phyloP scores from a whole-genome alignment of 345 rosid genomes.

The Nephelium lappaceum region DNA sequence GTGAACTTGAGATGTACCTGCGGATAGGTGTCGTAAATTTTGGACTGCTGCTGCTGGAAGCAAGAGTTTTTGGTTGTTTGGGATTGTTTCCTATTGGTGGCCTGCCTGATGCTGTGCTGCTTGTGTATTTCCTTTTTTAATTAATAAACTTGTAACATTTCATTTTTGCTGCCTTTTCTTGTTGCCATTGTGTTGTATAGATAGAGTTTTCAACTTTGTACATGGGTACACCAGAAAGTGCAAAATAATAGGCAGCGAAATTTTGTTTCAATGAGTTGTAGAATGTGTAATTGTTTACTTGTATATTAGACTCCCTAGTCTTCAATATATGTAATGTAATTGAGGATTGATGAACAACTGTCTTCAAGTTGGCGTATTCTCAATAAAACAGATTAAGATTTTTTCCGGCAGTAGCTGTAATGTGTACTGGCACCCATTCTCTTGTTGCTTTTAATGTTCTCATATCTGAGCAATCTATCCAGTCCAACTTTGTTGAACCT shows the following conservation, averaged over 20 bases:
- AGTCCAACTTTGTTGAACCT: background rate
- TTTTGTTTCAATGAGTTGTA: background rate
- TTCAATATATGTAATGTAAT: background rate
- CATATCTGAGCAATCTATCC: background rate
- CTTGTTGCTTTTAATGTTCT: background rate
- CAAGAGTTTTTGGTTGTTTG: background rate
- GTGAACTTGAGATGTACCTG: slow-evolving; percentile 12
- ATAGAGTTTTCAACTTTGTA: background rate
- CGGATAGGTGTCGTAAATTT: slow-evolving; percentile 5
- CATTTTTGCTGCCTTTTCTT: slow-evolving; percentile 6
- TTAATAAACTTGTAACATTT: slow-evolving; percentile 1
- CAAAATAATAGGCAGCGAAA: background rate
- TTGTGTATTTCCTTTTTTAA: slow-evolving; percentile 4
- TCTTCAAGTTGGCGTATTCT: background rate
- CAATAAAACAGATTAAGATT: background rate
- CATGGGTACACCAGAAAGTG: background rate
- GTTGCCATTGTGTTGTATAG: slow-evolving; percentile 9
- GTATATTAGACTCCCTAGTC: slow-evolving; percentile 7
- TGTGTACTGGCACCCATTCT: background rate
- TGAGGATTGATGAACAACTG: background rate
- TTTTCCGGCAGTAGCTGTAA: background rate
- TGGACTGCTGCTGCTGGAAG: slow-evolving; percentile 22
- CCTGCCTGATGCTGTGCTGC: background rate
- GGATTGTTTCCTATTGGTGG: background rate
- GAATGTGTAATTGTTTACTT: slow-evolving; percentile 3